phyloP scores from a whole-genome alignment of 2,329 filamentous ascomycete species.

The Colletotrichum navitas region DNA sequence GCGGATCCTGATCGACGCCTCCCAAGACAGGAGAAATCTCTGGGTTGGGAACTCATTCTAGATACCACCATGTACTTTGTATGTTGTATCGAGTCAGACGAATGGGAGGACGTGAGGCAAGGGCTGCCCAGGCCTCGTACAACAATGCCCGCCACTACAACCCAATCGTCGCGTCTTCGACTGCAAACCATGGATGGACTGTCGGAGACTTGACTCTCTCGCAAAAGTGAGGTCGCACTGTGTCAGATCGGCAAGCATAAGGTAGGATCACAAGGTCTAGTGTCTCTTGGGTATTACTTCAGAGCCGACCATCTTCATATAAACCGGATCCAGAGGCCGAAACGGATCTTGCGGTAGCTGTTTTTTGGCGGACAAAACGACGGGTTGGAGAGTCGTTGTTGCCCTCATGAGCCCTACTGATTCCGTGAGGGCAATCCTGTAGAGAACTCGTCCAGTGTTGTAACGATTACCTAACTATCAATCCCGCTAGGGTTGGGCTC shows the following conservation, averaged over 20 bases:
- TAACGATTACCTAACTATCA: neutral
- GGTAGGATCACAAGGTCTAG: neutral
- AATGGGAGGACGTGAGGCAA: constrained; percentile 21
- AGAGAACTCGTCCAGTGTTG: constrained; percentile 2
- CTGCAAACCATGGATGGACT: constrained; percentile 27
- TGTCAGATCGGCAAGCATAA: constrained; percentile 7
- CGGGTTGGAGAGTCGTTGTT: neutral
- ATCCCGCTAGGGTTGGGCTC: neutral
- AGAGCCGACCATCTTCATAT: neutral
- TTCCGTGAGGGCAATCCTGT: constrained; percentile 4
- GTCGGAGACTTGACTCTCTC: constrained; percentile 5
- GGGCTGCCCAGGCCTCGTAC: constrained; percentile 29
- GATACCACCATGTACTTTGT: constrained; percentile 22
- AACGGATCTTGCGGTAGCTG: neutral
- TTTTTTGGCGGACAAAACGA: constrained; percentile 14
- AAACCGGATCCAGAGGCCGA: constrained; percentile 9
- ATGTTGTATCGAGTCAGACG: constrained; percentile 34
- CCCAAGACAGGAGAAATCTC: constrained; percentile 5
- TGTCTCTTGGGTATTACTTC: neutral
- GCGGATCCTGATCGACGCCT: constrained; percentile 38
- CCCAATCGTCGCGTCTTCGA: constrained; percentile 26
- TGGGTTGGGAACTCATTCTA: constrained; percentile 1
- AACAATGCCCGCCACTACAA: constrained; percentile 27
- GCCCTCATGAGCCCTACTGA: neutral
- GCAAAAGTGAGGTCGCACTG: constrained; percentile 15